Conservation (phyloP, 352 stramenopile genomes). For the Globisporangium recalcitrans region DNA sequence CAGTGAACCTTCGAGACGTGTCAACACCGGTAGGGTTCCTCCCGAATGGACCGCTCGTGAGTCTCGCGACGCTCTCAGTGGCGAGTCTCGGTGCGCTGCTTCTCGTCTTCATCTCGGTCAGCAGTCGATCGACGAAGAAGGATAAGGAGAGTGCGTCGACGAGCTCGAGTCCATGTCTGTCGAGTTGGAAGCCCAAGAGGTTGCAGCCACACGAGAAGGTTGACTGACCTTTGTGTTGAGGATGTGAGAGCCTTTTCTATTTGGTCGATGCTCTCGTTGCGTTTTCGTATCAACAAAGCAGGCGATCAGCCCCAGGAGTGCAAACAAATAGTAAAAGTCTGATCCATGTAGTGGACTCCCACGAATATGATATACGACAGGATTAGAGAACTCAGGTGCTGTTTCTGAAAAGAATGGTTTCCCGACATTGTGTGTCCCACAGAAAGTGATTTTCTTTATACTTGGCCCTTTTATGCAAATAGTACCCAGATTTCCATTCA, state of each 20-base stretch:
- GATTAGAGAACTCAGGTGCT: not conserved
- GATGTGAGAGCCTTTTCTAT: not conserved
- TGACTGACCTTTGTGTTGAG: not conserved
- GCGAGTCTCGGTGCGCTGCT: slow-evolving; percentile 30
- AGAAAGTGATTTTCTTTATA: not conserved
- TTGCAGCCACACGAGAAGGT: not conserved
- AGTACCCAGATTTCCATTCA: slow-evolving; percentile 1
- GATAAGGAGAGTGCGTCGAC: not conserved
- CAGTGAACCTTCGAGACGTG: slow-evolving; percentile 21
- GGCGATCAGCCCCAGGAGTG: not conserved
- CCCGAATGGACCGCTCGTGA: slow-evolving; percentile 35
- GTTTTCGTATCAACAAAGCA: not conserved
- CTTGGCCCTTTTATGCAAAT: slow-evolving; percentile 3
- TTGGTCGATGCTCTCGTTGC: not conserved
- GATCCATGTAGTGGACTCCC: not conserved
- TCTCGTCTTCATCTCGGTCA: slow-evolving; percentile 32
- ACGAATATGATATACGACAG: not conserved
- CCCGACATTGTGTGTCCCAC: too few relatives aligned
- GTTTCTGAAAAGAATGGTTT: not conserved
- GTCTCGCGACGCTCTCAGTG: slow-evolving; percentile 36
- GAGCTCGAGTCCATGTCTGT: not conserved
- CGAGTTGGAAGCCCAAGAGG: slow-evolving; percentile 5
- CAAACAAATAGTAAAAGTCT: not conserved
- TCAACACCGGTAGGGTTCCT: slow-evolving; percentile 42
- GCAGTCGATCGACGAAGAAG: slow-evolving; percentile 9